A percentile compares a stretch with the other conserved stretches of the same genome.
Evolutionary conservation across 805 yeast genomes (phyloP).

Genomic region (Priceomyces medius): DNA sequence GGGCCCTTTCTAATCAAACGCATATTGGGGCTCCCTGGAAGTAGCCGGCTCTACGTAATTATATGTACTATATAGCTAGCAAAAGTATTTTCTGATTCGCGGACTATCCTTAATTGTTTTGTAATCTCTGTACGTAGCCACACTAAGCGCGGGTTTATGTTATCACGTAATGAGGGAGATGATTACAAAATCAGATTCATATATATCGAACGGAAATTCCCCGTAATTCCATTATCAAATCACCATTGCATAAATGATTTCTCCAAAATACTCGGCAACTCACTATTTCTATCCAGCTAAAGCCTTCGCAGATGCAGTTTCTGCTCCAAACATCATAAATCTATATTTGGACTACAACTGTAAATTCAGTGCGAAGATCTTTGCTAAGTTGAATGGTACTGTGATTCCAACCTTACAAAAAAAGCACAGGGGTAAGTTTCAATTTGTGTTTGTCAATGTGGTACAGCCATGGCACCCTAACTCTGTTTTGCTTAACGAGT

Average conservation of each 20-base stretch:
- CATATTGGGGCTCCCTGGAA: too few relatives aligned
- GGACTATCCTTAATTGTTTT: too few relatives aligned
- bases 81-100: too few relatives aligned
- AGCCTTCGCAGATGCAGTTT: constrained; percentile 13
- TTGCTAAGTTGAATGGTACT: constrained; percentile 49
- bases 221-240: neutral
- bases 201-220: too few relatives aligned
- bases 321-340: constrained; percentile 50
- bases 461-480: constrained; percentile 93
- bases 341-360: constrained; percentile 75
- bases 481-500: constrained; percentile 67
- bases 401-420: constrained; percentile 53
- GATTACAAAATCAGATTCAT: too few relatives aligned
- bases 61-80: neutral
- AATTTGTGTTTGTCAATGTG: constrained; percentile 66
- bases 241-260: constrained; percentile 26
- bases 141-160: too few relatives aligned
- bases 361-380: constrained; percentile 68
- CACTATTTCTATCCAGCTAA: constrained; percentile 29
- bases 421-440: constrained; percentile 49
- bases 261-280: constrained; percentile 41
- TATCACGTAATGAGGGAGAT: too few relatives aligned
- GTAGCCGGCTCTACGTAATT: neutral
- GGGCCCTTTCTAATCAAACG: neutral
- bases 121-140: too few relatives aligned